Evolutionary conservation across 2,329 filamentous ascomycete genomes (phyloP), one percentile per base, ranked within the genome.

Genomic region (Botrytis pseudocinerea): DNA sequence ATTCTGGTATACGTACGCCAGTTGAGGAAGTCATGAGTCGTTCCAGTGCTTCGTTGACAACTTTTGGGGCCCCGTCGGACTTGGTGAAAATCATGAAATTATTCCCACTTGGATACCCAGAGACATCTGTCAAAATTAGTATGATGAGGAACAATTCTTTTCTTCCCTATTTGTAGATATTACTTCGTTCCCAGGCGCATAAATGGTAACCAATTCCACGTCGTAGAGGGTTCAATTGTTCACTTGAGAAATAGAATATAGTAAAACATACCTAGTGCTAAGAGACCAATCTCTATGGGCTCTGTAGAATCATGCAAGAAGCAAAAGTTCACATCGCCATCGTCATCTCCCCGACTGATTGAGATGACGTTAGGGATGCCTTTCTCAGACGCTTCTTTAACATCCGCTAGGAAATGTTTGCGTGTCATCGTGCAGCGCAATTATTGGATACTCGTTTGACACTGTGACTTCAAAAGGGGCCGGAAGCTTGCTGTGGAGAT

Each of bases 251-350:
- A 51, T 25, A 4, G 28, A 54, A 18, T 32, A 51, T 54, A 62
- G 7, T 54, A 32, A 51, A 65, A 57, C 70, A 32, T 77, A 75
- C 79, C 78, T 72, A 78, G 73, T 60, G 73, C 70, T 16, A 79
- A 75, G 32, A 80, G 70, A 62, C 73, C 74, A 35, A 81, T 78
- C 60, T 79, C 77, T 28, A 79, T 76, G 14, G 78, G 76, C 22
- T 70, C 35, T 14, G 76, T 76, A 63, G 74, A 71, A 61, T 60
- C 48, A 48, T 78, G 82, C 82, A 79, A 74, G 76, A 86, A 92
- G 7, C 82, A 84, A 80, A 95, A 92, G 22, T 86, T 86, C 73
- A 97, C 85, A 73, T 92, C 89, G 69, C 92, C 93, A 80, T 95
- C 92, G 46, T 92, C 91, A 8, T 90, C 89, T 25, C 92, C 92